Evolutionary conservation across 768 basidiomycete genomes (phyloP), one percentile per base, ranked within the genome.

Genomic region (Mycena indigotica): DNA sequence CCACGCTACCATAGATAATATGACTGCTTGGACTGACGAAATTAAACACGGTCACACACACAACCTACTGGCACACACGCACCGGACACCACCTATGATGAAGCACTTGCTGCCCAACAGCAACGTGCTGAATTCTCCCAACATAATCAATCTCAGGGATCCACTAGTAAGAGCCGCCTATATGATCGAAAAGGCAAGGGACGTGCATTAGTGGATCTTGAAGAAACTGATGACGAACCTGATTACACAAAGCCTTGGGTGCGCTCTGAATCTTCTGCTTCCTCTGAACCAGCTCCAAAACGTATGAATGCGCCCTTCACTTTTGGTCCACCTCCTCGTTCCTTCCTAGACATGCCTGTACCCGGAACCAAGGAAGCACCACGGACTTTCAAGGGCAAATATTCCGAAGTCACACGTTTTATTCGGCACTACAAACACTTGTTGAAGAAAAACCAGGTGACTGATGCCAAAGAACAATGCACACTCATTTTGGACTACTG

Each of bases 401-500:
- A 53, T 16, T n/a, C 0, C 21, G 55, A 61, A 24, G 60, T 57
- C 2, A 10, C 28, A 29, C 25, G 52, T 4, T 61, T 61, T 21
- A 50, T 61, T 2, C 51, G 45, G 15, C 55, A 56, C 23, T 52
- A 52, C 12, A 55, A 61, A 13, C n/a, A 23, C 17, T 15, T 61
- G 2, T 17, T 56, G 10, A 41, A 24, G 1, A 56, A 56, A 28
- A 52, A 23, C 28, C 24, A 49, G 12, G 59, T 63, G 2, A 56
- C 25, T 3, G 28, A 44, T 4, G 21, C 35, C 3, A 39, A 48
- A 1, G 56, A 64, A 8, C 32, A 48, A 40, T 64, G 63, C 21
- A 52, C 57, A 15, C 58, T 26, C 17, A 23, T 61, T 13, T 29
- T 56, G 17, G 32, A 57, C 3, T 64, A 64, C 30, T 64, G 62